Conservation (phyloP, 257 asterid genomes). For the Solanum medicagineum region DNA sequence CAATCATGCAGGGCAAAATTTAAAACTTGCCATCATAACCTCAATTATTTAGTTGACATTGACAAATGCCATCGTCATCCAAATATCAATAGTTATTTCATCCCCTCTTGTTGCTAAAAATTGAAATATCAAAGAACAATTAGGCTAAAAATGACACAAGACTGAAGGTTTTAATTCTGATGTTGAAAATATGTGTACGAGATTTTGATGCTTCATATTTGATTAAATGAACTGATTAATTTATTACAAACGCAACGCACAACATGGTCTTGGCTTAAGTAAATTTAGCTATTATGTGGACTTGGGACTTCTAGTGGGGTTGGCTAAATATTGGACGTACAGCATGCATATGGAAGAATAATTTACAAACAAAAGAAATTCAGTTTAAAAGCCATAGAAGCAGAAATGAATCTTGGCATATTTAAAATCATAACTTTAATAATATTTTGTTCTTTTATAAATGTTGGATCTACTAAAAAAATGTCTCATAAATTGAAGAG, state of each 20-base stretch:
- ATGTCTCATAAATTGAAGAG: background rate
- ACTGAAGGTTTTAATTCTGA: background rate
- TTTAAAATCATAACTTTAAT: background rate
- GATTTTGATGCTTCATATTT: background rate
- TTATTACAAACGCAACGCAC: background rate
- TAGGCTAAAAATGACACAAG: background rate
- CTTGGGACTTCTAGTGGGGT: background rate
- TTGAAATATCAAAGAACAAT: background rate
- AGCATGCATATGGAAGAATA: background rate
- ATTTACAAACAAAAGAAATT: background rate
- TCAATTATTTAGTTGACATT: slow-evolving; percentile 11
- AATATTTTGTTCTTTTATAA: background rate
- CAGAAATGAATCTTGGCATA: background rate
- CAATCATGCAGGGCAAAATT: slow-evolving; percentile 1
- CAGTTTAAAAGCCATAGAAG: background rate
- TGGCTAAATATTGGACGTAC: background rate
- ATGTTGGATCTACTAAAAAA: background rate
- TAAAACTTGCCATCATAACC: background rate
- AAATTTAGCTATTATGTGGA: background rate
- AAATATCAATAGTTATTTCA: background rate
- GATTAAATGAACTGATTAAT: background rate
- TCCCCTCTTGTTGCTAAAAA: background rate
- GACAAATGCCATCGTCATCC: background rate
- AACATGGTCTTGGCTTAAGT: background rate
- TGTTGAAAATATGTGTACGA: background rate